Conservation (phyloP, 106 monocot genomes). For the Dendrobium huoshanense region DNA sequence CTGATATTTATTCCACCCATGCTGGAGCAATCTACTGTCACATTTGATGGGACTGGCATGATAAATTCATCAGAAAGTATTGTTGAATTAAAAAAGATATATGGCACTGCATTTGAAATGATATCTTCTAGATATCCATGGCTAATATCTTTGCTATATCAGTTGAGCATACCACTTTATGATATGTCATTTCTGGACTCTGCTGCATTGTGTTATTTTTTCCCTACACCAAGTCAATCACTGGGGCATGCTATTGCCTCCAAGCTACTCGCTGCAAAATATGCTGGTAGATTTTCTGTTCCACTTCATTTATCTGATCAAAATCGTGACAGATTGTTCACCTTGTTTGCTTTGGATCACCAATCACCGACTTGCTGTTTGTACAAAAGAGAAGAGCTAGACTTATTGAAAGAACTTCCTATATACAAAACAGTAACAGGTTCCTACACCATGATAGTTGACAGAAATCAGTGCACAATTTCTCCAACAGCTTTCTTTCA, state of each 20-base stretch:
- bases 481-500: conserved; percentile 74
- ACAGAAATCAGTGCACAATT: conserved; percentile 53
- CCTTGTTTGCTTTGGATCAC: conserved; percentile 62
- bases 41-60: conserved; percentile 18
- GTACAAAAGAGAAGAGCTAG: conserved; percentile 79
- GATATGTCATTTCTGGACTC: conserved; percentile 64
- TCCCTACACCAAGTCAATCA: conserved; percentile 48
- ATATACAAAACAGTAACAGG: conserved; percentile 76
- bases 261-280: conserved; percentile 64
- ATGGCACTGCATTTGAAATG: conserved; percentile 48
- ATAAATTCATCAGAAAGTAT: conserved; percentile 8
- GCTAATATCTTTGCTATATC: conserved; percentile 57
- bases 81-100: conserved; percentile 23
- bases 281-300: conserved; percentile 47
- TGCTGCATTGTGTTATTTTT: conserved; percentile 33
- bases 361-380: conserved; percentile 21
- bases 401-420: conserved; percentile 66
- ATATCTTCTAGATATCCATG: conserved; percentile 63
- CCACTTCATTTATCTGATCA: conserved; percentile 57
- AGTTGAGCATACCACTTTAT: conserved; percentile 77
- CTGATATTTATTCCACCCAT: conserved; percentile 70
- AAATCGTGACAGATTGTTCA: conserved; percentile 71
- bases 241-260: conserved; percentile 56
- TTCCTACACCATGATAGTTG: conserved; percentile 51
- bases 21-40: conserved; percentile 16